phyloP scores from a whole-genome alignment of 2,329 filamentous ascomycete species.

The Phaeoacremonium minimum region DNA sequence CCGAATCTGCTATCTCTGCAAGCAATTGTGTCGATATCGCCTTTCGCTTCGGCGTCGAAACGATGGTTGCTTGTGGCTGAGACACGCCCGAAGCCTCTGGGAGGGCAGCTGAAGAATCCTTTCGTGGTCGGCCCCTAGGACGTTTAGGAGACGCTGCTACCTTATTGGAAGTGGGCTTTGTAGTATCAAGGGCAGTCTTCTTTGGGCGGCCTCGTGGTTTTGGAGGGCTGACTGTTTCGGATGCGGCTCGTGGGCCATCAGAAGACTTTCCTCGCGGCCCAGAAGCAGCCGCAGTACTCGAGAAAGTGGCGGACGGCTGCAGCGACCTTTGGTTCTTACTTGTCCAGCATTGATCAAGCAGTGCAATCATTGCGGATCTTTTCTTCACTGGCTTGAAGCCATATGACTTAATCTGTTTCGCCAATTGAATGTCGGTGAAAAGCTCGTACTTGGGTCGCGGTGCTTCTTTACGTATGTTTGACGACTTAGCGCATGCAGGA shows the following conservation, averaged over 20 bases:
- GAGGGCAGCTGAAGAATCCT: conserved; percentile 16
- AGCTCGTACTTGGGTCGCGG: conserved; percentile 52
- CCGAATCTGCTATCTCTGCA: conserved; percentile 50
- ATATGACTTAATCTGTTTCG: conserved; percentile 57
- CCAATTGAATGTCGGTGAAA: conserved; percentile 59
- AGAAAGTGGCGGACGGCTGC: conserved; percentile 6
- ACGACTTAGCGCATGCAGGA: conserved; percentile 11
- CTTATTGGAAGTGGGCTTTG: not conserved
- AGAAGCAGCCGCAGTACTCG: conserved; percentile 10
- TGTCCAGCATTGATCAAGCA: conserved; percentile 69
- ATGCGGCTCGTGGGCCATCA: not conserved
- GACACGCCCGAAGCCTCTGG: conserved; percentile 11
- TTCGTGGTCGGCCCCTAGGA: conserved; percentile 36
- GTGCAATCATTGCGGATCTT: conserved; percentile 63
- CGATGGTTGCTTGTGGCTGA: conserved; percentile 11
- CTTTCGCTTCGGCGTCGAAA: conserved; percentile 20
- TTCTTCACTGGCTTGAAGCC: conserved; percentile 71
- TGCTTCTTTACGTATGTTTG: not conserved
- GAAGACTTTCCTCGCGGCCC: conserved; percentile 11
- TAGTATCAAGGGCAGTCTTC: conserved; percentile 13
- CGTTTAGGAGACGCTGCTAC: conserved; percentile 22
- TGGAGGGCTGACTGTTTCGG: conserved; percentile 4
- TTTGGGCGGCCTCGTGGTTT: conserved; percentile 26
- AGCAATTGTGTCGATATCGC: conserved; percentile 13
- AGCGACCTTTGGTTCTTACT: conserved; percentile 52